phyloP scores from a whole-genome alignment of 2,329 filamentous ascomycete species.

The Sarocladium strictum region DNA sequence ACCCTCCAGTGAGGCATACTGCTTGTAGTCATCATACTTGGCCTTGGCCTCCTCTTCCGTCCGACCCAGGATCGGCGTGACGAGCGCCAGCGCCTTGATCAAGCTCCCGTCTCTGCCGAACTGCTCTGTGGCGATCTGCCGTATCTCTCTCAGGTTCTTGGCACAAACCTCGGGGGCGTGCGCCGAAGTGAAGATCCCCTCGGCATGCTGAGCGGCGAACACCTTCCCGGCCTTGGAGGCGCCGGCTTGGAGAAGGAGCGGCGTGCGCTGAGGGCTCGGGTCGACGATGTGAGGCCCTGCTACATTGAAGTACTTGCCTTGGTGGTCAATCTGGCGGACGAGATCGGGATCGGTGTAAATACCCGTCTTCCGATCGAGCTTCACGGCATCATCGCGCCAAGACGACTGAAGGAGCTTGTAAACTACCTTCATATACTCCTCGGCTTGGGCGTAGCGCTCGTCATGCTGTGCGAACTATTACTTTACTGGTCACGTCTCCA shows the following conservation, averaged over 20 bases:
- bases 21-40: constrained; percentile 56
- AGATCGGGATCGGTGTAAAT: constrained; percentile 47
- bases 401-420: constrained; percentile 64
- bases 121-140: constrained; percentile 44
- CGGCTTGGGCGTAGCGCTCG: constrained; percentile 57
- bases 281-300: constrained; percentile 62
- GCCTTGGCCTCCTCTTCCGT: constrained; percentile 61
- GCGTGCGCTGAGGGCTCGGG: constrained; percentile 62
- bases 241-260: constrained; percentile 64
- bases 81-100: constrained; percentile 63
- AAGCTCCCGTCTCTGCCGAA: constrained; percentile 51
- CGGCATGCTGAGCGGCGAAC: constrained; percentile 65
- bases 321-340: constrained; percentile 61
- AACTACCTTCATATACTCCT: constrained; percentile 58
- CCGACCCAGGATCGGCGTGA: constrained; percentile 58
- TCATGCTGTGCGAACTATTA: constrained; percentile 43
- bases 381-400: constrained; percentile 61
- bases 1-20: constrained; percentile 56
- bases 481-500: too few relatives aligned
- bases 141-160: constrained; percentile 57
- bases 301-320: constrained; percentile 57
- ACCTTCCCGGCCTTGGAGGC: constrained; percentile 59
- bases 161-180: constrained; percentile 57
- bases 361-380: constrained; percentile 49
- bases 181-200: constrained; percentile 64